Percentiles rank a stretch among this genome's conserved stretches.
Evolutionary conservation across 345 rosid genomes (phyloP).

Genomic region (Moricandia arvensis): DNA sequence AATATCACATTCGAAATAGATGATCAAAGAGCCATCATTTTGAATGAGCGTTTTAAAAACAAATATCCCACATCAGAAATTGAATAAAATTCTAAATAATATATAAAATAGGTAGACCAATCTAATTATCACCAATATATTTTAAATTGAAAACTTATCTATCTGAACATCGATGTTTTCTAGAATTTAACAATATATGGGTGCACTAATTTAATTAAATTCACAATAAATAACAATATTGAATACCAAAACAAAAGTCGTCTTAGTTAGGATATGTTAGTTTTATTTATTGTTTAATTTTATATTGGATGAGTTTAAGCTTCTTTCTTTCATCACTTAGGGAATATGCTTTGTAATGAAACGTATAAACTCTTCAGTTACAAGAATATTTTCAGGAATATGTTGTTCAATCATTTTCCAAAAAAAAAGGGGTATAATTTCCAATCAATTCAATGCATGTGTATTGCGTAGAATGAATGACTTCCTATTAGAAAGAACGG

Average conservation of each 20-base stretch:
- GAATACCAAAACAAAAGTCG: background rate
- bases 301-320: background rate
- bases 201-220: background rate
- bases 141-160: too few relatives aligned
- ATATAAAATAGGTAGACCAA: too few relatives aligned
- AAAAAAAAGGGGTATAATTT: background rate
- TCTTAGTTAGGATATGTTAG: background rate
- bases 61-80: too few relatives aligned
- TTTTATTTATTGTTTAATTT: background rate
- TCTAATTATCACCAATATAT: too few relatives aligned
- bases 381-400: background rate
- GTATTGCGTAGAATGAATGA: constrained; percentile 11
- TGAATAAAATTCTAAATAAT: too few relatives aligned
- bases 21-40: too few relatives aligned
- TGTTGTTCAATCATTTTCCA: background rate
- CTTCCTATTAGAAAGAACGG: background rate
- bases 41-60: too few relatives aligned
- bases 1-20: too few relatives aligned
- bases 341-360: constrained; percentile 19
- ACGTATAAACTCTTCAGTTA: constrained; percentile 1
- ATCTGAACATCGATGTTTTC: too few relatives aligned
- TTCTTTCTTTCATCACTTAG: background rate
- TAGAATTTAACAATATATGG: background rate
- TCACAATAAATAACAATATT: background rate
- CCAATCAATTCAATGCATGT: background rate